Evolutionary conservation across 345 rosid genomes (phyloP).

Genomic region (Murraya paniculata): DNA sequence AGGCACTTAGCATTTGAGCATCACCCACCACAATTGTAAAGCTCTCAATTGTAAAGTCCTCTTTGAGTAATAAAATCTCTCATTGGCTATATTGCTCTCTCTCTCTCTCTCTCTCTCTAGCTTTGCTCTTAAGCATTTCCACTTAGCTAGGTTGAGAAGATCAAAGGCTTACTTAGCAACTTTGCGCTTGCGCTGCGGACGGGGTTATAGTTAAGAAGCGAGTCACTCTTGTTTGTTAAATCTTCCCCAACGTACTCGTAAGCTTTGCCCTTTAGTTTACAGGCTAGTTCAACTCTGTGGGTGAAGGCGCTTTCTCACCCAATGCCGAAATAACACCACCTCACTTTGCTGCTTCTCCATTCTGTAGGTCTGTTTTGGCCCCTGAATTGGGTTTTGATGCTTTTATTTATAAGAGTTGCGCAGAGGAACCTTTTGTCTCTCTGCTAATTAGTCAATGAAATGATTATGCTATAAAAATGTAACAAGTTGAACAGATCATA

Average conservation of each 20-base stretch:
- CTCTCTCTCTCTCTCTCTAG: too few relatives aligned
- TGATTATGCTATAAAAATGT: not conserved
- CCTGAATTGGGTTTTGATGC: not conserved
- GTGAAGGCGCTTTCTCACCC: constrained; percentile 3
- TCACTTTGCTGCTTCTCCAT: constrained; percentile 12
- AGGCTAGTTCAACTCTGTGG: constrained; percentile 26
- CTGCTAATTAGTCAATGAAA: not conserved
- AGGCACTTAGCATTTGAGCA: too few relatives aligned
- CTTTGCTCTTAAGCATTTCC: too few relatives aligned
- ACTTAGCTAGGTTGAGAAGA: too few relatives aligned
- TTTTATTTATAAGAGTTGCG: not conserved
- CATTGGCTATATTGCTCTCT: too few relatives aligned
- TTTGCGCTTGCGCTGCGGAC: too few relatives aligned
- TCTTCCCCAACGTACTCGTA: constrained; percentile 23
- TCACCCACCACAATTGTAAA: too few relatives aligned
- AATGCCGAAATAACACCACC: constrained; percentile 16
- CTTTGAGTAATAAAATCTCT: too few relatives aligned
- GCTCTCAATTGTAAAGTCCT: too few relatives aligned
- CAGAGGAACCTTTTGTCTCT: not conserved
- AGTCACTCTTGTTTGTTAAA: constrained; percentile 21
- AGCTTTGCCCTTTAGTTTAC: constrained; percentile 22
- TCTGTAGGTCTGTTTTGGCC: not conserved
- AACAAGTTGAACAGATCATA: not conserved
- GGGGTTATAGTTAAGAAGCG: constrained; percentile 19
- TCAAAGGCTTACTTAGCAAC: too few relatives aligned